Conservation (phyloP, 2,329 filamentous ascomycete species). For the Trichoderma breve region DNA sequence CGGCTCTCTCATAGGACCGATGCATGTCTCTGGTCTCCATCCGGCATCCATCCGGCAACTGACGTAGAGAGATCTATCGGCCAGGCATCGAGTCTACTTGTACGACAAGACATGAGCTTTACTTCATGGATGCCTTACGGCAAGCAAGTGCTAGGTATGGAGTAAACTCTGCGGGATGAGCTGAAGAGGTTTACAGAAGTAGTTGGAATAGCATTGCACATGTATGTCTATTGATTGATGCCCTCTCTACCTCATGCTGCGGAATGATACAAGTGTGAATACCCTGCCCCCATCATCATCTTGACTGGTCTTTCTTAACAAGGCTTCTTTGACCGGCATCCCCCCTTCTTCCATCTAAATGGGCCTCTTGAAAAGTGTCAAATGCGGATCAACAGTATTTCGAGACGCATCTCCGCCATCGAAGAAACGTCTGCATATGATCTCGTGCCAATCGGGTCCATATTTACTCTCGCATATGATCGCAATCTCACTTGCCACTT, state of each 20-base stretch:
- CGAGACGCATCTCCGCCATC: not conserved
- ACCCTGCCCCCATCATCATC: too few relatives aligned
- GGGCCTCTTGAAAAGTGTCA: too few relatives aligned
- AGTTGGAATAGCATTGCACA: not conserved
- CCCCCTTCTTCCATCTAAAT: too few relatives aligned
- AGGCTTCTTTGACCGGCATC: too few relatives aligned
- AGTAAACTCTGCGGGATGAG: not conserved
- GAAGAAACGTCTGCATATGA: not conserved
- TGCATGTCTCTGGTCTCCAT: not conserved
- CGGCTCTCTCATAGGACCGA: not conserved
- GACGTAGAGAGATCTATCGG: not conserved
- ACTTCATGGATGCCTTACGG: not conserved
- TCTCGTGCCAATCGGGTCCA: not conserved
- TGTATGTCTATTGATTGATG: not conserved
- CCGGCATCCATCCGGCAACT: not conserved
- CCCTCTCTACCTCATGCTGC: not conserved
- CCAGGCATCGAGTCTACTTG: not conserved
- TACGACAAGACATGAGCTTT: not conserved
- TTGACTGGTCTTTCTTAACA: too few relatives aligned
- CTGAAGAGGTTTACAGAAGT: not conserved
- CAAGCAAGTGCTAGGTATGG: not conserved
- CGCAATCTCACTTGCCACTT: constrained; percentile 14
- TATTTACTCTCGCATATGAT: not conserved
- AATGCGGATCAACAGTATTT: not conserved
- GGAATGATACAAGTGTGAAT: not conserved